Evolutionary conservation across 371 early-diverging fungal genomes (phyloP).

Genomic region (Rhizopus sp.): DNA sequence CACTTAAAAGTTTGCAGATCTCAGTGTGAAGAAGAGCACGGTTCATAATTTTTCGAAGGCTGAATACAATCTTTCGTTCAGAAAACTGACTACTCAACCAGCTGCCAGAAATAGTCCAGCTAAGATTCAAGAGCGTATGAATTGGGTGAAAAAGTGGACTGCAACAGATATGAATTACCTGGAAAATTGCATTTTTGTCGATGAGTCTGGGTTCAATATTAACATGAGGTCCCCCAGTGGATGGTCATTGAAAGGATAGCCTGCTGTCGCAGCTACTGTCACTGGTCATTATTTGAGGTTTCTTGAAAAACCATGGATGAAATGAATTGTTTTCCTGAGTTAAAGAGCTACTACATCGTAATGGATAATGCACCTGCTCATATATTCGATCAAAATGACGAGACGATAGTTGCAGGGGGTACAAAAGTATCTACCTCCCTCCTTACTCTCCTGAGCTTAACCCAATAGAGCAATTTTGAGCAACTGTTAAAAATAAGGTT

Average conservation of each 20-base stretch:
- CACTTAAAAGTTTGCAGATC: conserved; percentile 12
- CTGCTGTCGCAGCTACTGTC: neutral
- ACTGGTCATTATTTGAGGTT: neutral
- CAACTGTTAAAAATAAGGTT: conserved; percentile 13
- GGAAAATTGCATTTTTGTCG: too few relatives aligned
- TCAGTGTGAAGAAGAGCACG: conserved; percentile 12
- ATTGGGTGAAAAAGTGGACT: conserved; percentile 4
- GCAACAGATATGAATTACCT: conserved; percentile 10
- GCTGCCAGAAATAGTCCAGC: conserved; percentile 15
- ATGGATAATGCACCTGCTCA: neutral
- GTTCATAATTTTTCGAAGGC: conserved; percentile 8
- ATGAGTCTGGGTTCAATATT: neutral
- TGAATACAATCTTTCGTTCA: conserved; percentile 16
- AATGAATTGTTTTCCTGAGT: too few relatives aligned
- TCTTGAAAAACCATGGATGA: too few relatives aligned
- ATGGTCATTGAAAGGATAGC: conserved; percentile 1
- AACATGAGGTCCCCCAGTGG: conserved; percentile 1
- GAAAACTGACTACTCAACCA: conserved; percentile 6
- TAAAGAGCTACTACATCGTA: neutral
- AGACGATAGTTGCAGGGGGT: conserved; percentile 1
- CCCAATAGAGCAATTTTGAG: conserved; percentile 11
- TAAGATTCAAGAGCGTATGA: conserved; percentile 2
- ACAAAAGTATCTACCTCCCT: conserved; percentile 5
- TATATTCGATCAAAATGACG: neutral
- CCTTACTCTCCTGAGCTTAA: conserved; percentile 9